A percentile compares a stretch with the other conserved stretches of the same genome.
Evolutionary conservation across 192 early-diverging fungal species (phyloP).

Genomic region (Gaertneriomyces sp.): DNA sequence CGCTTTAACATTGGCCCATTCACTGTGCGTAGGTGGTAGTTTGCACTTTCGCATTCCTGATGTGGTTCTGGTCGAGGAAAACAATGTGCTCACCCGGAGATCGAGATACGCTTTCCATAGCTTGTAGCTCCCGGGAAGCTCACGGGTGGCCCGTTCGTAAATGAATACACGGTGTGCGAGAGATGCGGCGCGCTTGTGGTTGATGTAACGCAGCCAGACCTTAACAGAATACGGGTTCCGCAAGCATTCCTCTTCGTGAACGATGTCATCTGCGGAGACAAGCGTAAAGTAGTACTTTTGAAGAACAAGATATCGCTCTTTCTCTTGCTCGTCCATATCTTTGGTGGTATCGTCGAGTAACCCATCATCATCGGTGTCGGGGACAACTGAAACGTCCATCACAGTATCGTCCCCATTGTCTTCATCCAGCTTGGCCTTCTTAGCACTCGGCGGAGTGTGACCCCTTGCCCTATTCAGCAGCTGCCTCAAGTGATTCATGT

Average conservation of each 20-base stretch:
- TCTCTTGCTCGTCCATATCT: no score
- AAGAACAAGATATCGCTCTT: no score
- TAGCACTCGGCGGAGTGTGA: no score
- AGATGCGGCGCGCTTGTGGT: conserved; percentile 67
- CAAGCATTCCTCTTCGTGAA: conserved; percentile 53
- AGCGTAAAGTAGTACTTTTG: no score
- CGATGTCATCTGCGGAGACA: neutral
- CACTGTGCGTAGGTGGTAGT: conserved; percentile 30
- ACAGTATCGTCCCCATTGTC: no score
- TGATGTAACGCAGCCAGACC: conserved; percentile 85
- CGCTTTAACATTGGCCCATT: conserved; percentile 63
- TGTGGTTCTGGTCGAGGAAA: conserved; percentile 45
- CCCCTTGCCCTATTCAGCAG: no score
- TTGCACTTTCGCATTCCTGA: conserved; percentile 35
- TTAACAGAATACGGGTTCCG: conserved; percentile 57
- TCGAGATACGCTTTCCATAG: conserved; percentile 90
- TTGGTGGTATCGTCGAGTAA: no score
- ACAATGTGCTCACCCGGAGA: conserved; percentile 47
- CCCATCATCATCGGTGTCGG: no score
- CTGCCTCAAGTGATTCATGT: no score
- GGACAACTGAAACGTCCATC: no score
- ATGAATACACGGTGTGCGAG: conserved; percentile 54
- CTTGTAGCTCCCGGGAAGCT: conserved; percentile 92
- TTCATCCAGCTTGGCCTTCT: no score
- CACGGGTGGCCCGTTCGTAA: conserved; percentile 83